These are phyloP conservation scores for Candida wancherniae DNA, from an alignment of 805 yeast genomes.

Conservation along the genomic window DNA sequence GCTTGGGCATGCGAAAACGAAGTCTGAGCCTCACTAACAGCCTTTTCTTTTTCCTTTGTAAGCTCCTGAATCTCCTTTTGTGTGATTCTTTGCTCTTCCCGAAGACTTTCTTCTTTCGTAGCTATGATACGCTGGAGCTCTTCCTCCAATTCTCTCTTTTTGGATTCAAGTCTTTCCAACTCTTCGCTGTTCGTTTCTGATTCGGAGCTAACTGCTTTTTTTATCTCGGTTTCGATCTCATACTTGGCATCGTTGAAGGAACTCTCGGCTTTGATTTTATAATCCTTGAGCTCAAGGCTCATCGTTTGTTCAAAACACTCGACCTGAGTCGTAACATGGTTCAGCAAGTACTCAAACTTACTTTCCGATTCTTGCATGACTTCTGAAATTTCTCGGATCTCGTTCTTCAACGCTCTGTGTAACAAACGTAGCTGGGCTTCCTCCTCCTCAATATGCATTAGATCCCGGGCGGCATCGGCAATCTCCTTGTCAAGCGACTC, in stretches of 20 bases:
- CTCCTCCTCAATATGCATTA: constrained; percentile 8
- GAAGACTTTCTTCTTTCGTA: constrained; percentile 2
- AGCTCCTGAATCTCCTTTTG: neutral
- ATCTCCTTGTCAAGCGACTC: constrained; percentile 20
- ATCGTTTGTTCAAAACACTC: constrained; percentile 26
- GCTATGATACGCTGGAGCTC: neutral
- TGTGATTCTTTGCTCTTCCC: neutral
- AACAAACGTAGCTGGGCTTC: constrained; percentile 6
- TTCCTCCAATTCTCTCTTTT: constrained; percentile 1
- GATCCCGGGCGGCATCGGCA: constrained; percentile 9
- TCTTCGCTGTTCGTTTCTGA: constrained; percentile 3
- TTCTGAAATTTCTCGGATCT: constrained; percentile 4
- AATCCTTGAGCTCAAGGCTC: constrained; percentile 27
- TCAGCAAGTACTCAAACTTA: constrained; percentile 23
- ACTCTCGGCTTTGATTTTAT: constrained; percentile 21
- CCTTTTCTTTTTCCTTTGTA: neutral
- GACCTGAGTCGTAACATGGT: constrained; percentile 25
- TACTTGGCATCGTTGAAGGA: constrained; percentile 29
- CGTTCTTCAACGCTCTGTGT: constrained; percentile 9
- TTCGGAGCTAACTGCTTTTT: constrained; percentile 11
- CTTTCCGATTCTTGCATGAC: constrained; percentile 10
- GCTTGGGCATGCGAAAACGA: no score
- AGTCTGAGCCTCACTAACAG: constrained; percentile 1
- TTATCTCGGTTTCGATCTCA: constrained; percentile 32
- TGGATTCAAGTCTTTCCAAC: constrained; percentile 1